Evolutionary conservation across 2,329 filamentous ascomycete species (phyloP).

Genomic region (Fusarium tuaranense): DNA sequence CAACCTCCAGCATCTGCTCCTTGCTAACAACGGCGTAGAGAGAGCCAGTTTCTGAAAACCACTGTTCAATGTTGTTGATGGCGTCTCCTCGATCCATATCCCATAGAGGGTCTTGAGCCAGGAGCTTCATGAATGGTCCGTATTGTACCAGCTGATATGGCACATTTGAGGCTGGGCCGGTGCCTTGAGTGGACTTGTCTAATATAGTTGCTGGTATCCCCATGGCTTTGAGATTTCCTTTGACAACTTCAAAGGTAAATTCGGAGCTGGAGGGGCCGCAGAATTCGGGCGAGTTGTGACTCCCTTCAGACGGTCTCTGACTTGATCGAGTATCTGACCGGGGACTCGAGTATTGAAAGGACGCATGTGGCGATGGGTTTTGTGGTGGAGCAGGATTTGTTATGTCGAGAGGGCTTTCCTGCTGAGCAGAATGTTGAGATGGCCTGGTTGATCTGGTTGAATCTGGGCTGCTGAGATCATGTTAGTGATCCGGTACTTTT

Average conservation of each 20-base stretch:
- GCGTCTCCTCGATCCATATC: not conserved
- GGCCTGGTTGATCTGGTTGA: not conserved
- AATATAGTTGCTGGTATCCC: not conserved
- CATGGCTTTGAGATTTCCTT: not conserved
- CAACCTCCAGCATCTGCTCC: not conserved
- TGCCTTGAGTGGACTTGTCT: not conserved
- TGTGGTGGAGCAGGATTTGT: not conserved
- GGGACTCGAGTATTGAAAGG: not conserved
- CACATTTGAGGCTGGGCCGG: not conserved
- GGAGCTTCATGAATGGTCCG: not conserved
- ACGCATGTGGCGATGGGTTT: not conserved
- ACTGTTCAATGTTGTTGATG: not conserved
- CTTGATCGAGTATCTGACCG: not conserved
- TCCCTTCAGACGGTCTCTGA: not conserved
- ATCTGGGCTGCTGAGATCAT: not conserved
- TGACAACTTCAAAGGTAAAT: not conserved
- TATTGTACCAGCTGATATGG: not conserved
- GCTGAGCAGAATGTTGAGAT: not conserved
- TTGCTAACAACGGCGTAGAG: not conserved
- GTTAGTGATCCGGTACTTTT: not conserved
- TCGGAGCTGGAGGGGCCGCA: not conserved
- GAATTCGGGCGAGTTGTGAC: not conserved
- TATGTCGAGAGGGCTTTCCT: not conserved
- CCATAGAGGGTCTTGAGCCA: not conserved
- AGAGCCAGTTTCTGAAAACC: not conserved